Percentiles rank a stretch among this genome's conserved stretches.
Conservation (phyloP, 2,329 filamentous ascomycete species). For the Ascosphaera acerosa region DNA sequence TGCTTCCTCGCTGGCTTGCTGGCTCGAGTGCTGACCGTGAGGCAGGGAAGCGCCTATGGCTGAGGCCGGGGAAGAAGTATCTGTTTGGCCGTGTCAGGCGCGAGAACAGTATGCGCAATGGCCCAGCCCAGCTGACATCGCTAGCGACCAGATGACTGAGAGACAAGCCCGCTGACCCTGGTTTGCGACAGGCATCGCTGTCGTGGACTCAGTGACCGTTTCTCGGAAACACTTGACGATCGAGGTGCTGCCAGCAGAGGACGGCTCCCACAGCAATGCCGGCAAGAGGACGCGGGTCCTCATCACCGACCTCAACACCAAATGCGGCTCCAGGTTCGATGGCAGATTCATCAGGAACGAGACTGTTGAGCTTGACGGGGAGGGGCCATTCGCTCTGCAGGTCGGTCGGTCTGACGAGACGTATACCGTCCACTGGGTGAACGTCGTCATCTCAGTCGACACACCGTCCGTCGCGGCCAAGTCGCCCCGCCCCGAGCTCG, state of each 20-base stretch:
- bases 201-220: conserved; percentile 55
- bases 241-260: conserved; percentile 36
- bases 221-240: conserved; percentile 75
- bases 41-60: conserved; percentile 51
- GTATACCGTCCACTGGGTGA: not conserved
- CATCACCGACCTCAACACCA: conserved; percentile 59
- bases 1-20: conserved; percentile 13
- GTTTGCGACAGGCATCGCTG: conserved; percentile 9
- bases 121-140: conserved; percentile 6
- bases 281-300: conserved; percentile 38
- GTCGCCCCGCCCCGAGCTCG: no score
- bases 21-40: not conserved
- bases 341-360: conserved; percentile 41
- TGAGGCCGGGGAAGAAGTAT: conserved; percentile 63
- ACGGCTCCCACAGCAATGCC: conserved; percentile 20
- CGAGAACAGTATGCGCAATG: conserved; percentile 31
- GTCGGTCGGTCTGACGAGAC: not conserved
- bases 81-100: conserved; percentile 54
- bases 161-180: conserved; percentile 5
- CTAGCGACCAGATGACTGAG: conserved; percentile 1
- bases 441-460: not conserved
- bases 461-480: not conserved
- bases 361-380: conserved; percentile 26
- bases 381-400: not conserved
- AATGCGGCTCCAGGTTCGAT: conserved; percentile 59